phyloP scores from a whole-genome alignment of 2,329 filamentous ascomycete genomes.

The Microcyclospora tardicrescens region DNA sequence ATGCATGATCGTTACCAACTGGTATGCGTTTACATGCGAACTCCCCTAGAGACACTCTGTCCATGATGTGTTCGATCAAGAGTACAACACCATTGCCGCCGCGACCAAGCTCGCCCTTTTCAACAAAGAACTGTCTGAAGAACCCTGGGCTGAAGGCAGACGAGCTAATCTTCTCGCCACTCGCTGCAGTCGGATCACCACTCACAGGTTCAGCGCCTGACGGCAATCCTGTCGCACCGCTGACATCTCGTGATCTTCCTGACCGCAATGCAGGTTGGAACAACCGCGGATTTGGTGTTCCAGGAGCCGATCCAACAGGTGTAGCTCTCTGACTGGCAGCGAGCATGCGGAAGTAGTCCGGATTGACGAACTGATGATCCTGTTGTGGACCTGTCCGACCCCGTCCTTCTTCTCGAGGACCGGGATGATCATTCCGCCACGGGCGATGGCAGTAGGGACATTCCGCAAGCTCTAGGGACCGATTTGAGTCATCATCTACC shows the following conservation, averaged over 20 bases:
- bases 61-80: conserved; percentile 83
- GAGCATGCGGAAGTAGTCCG: conserved; percentile 92
- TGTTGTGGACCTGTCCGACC: conserved; percentile 36
- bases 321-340: conserved; percentile 37
- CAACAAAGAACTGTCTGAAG: conserved; percentile 84
- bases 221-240: conserved; percentile 25
- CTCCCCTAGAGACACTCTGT: conserved; percentile 73
- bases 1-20: conserved; percentile 81
- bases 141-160: conserved; percentile 86
- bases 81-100: conserved; percentile 92
- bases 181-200: conserved; percentile 28
- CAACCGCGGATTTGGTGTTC: conserved; percentile 27
- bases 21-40: conserved; percentile 97
- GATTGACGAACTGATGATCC: conserved; percentile 54
- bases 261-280: conserved; percentile 28
- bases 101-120: conserved; percentile 71
- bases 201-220: conserved; percentile 38
- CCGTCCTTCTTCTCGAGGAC: conserved; percentile 16
- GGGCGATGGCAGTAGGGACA: conserved; percentile 89
- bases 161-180: conserved; percentile 59
- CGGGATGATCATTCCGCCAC: conserved; percentile 37
- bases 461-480: conserved; percentile 47
- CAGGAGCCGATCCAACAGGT: conserved; percentile 35
- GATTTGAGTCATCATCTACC: conserved; percentile 50
- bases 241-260: conserved; percentile 21